Evolutionary conservation across 176 grass and related monocot species (phyloP), one percentile per base, ranked within the genome.

Genomic region (Oryza officinalis): DNA sequence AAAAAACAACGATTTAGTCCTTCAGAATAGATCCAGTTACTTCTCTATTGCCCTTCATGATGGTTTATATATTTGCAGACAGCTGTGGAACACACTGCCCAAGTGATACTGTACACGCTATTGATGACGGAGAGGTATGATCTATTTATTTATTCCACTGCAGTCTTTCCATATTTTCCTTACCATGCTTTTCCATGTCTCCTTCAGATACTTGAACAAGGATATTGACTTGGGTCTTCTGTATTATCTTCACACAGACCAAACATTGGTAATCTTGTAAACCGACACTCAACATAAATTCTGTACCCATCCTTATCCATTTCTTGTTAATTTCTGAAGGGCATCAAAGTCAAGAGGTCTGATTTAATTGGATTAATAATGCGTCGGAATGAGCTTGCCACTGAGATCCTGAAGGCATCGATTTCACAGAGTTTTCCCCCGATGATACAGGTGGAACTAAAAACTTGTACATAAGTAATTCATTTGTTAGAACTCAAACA

Each of bases 101-200:
- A 98, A 73, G 91, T 98, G 81, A 98, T 98, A 88, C 67, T 98
- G 69, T 98, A 98, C 64, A 93, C 91, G 23, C 85, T 98, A 46
- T 80, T 98, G 83, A 98, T 98, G 96, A 89, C 87, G 61, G 96
- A 98, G 69, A 98, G 96, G 96, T 94, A 90, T 73, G 66, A 41
- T 31, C 23, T 31, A 35, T 49, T n/a, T 68, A 45, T 28, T 67
- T 80, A n/a, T 67, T 75, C 41, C 10, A 69, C 25, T n/a, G 63
- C 67, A 82, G 20, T 67, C 12, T 78, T 85, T 83, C 63, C 28
- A 82, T 78, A 70, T 61, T 63, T 65, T 18, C 63, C 65, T 75
- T 78, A 41, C 46, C 41, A 13, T 46, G 74, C 66, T 17, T 69
- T 85, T 74, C 46, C 65, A 71, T 80, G 71, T 18, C 77, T 77